A percentile compares a stretch with the other conserved stretches of the same genome.
These are phyloP conservation scores for Microthyrium microscopicum DNA, from an alignment of 2,329 filamentous ascomycete genomes.

Conservation along the genomic window DNA sequence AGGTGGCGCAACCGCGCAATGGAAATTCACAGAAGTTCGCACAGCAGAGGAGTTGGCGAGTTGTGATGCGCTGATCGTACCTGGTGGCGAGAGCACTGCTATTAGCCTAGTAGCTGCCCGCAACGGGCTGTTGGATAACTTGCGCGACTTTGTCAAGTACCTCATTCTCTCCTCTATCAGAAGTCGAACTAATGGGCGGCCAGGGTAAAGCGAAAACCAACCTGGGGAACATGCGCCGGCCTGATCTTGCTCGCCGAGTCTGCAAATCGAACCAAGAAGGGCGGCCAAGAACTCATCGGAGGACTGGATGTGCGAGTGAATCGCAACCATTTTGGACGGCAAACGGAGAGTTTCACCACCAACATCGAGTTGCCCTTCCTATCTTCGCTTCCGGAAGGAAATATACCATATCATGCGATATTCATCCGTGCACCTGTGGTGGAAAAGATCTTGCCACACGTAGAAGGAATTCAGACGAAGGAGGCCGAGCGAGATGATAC, in stretches of 20 bases:
- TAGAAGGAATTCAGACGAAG: conserved; percentile 31
- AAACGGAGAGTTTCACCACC: conserved; percentile 80
- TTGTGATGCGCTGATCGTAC: conserved; percentile 77
- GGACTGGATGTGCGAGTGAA: conserved; percentile 82
- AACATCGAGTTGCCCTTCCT: conserved; percentile 60
- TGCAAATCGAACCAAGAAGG: conserved; percentile 75
- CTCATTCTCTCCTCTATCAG: conserved; percentile 15
- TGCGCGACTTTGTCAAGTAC: conserved; percentile 83
- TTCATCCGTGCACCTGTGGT: conserved; percentile 94
- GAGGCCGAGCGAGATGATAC: conserved; percentile 33
- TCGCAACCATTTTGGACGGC: conserved; percentile 86
- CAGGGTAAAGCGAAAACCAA: conserved; percentile 60
- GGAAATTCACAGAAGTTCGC: conserved; percentile 63
- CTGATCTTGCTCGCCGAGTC: conserved; percentile 79
- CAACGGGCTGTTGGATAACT: conserved; percentile 64
- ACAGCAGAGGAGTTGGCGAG: conserved; percentile 50
- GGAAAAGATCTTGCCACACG: conserved; percentile 51
- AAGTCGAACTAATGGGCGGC: conserved; percentile 7
- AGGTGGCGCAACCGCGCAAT: conserved; percentile 16
- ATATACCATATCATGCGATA: conserved; percentile 55
- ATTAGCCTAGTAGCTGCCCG: conserved; percentile 77
- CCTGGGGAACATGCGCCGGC: conserved; percentile 93
- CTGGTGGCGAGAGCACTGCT: conserved; percentile 87
- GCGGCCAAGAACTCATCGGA: conserved; percentile 84
- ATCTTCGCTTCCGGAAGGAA: conserved; percentile 6